These are phyloP conservation scores for Xylariaceae sp. DNA, from an alignment of 2,329 filamentous ascomycete species.

Conservation along the genomic window DNA sequence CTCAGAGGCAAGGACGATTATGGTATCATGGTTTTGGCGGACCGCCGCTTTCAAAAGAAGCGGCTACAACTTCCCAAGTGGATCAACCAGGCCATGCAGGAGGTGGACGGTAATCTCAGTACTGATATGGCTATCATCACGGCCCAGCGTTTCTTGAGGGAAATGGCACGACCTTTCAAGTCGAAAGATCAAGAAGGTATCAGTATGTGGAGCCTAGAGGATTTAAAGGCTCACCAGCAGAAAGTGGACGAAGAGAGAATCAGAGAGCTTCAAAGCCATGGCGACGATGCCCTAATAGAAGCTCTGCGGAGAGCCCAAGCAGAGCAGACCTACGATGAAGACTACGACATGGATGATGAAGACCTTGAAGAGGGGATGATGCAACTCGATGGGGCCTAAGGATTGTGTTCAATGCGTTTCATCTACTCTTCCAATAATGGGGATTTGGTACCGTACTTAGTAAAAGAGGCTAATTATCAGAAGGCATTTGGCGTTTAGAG, in stretches of 20 bases:
- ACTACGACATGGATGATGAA: slow-evolving; percentile 59
- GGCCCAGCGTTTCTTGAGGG: slow-evolving; percentile 86
- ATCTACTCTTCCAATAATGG: neutral
- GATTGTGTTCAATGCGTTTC: neutral
- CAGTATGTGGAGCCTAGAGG: slow-evolving; percentile 85
- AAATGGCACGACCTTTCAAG: slow-evolving; percentile 91
- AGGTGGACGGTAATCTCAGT: slow-evolving; percentile 86
- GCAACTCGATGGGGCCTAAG: slow-evolving; percentile 46
- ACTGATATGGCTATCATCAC: slow-evolving; percentile 93
- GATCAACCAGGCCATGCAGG: slow-evolving; percentile 88
- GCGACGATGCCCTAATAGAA: slow-evolving; percentile 43
- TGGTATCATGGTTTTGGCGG: slow-evolving; percentile 98
- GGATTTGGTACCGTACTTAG: neutral
- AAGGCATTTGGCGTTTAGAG: neutral
- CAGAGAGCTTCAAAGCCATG: slow-evolving; percentile 61
- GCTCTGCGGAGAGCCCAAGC: slow-evolving; percentile 38
- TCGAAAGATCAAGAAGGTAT: slow-evolving; percentile 87
- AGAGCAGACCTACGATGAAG: slow-evolving; percentile 42
- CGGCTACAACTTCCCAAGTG: slow-evolving; percentile 89
- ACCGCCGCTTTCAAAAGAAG: slow-evolving; percentile 93
- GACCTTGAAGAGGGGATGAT: slow-evolving; percentile 62
- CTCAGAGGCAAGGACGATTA: slow-evolving; percentile 97
- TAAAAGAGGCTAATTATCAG: neutral
- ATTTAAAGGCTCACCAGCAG: slow-evolving; percentile 78
- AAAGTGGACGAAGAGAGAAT: slow-evolving; percentile 74